phyloP scores from a whole-genome alignment of 2,329 filamentous ascomycete species.

The Colletotrichum sublineola region DNA sequence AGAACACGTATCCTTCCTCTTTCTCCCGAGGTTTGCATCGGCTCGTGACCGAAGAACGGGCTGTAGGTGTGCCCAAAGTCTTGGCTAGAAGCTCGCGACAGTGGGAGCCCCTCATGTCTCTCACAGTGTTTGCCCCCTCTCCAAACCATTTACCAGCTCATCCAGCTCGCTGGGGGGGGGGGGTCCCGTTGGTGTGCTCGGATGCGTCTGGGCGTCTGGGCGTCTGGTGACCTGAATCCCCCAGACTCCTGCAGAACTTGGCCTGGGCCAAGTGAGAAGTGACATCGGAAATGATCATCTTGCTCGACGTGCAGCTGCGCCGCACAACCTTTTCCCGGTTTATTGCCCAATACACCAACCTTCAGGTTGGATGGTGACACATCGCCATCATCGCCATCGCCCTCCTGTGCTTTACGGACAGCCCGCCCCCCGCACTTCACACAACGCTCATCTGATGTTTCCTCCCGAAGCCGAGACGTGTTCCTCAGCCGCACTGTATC shows the following conservation, averaged over 20 bases:
- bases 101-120: slow-evolving; percentile 11
- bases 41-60: slow-evolving; percentile 26
- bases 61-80: slow-evolving; percentile 34
- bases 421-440: slow-evolving; percentile 19
- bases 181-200: slow-evolving; percentile 7
- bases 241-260: slow-evolving; percentile 21
- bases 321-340: slow-evolving; percentile 17
- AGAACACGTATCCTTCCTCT: slow-evolving; percentile 7
- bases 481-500: slow-evolving; percentile 28
- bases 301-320: slow-evolving; percentile 25
- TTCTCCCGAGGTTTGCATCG: neutral
- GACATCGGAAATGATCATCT: slow-evolving; percentile 9
- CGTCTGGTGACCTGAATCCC: slow-evolving; percentile 32
- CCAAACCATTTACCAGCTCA: neutral
- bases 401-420: neutral
- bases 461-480: neutral
- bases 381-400: slow-evolving; percentile 15
- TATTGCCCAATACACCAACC: slow-evolving; percentile 9
- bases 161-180: neutral
- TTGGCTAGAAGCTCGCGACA: slow-evolving; percentile 23
- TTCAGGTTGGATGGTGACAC: slow-evolving; percentile 24
- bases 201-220: slow-evolving; percentile 11
- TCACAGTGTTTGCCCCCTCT: slow-evolving; percentile 37
- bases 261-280: slow-evolving; percentile 7
- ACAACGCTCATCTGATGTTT: slow-evolving; percentile 2